Percentiles rank a stretch among this genome's conserved stretches.
These are phyloP conservation scores for Trematosphaeria pertusa DNA, from an alignment of 2,329 filamentous ascomycete genomes.

Conservation along the genomic window DNA sequence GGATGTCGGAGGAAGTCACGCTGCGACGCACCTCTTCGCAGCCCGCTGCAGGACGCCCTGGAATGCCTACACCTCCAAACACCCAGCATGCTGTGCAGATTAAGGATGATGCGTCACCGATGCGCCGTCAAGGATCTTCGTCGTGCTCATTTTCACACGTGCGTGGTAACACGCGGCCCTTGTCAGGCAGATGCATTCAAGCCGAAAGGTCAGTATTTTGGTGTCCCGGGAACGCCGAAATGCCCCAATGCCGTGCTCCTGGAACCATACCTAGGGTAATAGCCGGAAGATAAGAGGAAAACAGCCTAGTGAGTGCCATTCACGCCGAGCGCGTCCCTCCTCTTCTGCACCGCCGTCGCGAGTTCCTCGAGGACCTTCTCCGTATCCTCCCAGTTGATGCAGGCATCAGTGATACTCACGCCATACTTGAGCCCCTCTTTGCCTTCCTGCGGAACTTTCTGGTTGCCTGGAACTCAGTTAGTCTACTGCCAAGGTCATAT, in stretches of 20 bases:
- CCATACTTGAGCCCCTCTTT: constrained; percentile 87
- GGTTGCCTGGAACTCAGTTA: constrained; percentile 65
- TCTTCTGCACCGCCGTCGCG: constrained; percentile 78
- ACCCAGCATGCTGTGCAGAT: too few relatives aligned
- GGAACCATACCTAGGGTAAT: constrained; percentile 11
- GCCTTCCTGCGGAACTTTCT: constrained; percentile 90
- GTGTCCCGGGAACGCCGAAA: constrained; percentile 32
- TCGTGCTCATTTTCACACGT: not conserved
- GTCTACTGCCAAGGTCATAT: constrained; percentile 3
- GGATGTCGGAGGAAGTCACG: too few relatives aligned
- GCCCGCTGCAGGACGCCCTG: too few relatives aligned
- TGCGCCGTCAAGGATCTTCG: not conserved
- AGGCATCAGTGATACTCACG: constrained; percentile 96
- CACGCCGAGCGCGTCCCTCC: constrained; percentile 60
- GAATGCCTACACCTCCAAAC: too few relatives aligned
- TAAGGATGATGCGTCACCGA: too few relatives aligned
- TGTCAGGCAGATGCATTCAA: constrained; percentile 6
- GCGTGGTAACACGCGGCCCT: not conserved
- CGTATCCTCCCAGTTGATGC: constrained; percentile 93
- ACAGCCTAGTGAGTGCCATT: constrained; percentile 36
- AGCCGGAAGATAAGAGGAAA: constrained; percentile 11
- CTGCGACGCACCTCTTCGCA: too few relatives aligned
- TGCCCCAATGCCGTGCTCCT: constrained; percentile 19
- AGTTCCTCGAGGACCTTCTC: constrained; percentile 77
- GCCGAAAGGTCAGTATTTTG: constrained; percentile 3